Evolutionary conservation across 805 yeast species (phyloP).

Genomic region (Vanderwaltozyma tropicalis): DNA sequence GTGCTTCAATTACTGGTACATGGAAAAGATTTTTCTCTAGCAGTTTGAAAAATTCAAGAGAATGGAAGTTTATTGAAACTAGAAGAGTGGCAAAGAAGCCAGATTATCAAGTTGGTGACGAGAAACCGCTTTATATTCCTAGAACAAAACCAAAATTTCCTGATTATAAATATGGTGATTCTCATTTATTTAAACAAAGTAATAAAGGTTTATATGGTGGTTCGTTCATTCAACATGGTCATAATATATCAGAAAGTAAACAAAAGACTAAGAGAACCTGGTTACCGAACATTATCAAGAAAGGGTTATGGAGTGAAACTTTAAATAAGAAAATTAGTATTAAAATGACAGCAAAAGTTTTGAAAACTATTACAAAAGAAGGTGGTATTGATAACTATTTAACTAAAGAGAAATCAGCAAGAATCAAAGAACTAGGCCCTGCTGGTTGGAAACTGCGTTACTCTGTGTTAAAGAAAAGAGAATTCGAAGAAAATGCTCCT

Average conservation of each 20-base stretch:
- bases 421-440: constrained; percentile 87
- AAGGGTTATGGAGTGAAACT: constrained; percentile 77
- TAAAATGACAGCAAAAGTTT: constrained; percentile 66
- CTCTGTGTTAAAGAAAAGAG: constrained; percentile 44
- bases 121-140: constrained; percentile 39
- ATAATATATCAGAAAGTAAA: constrained; percentile 65
- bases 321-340: constrained; percentile 47
- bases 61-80: constrained; percentile 37
- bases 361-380: constrained; percentile 80
- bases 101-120: constrained; percentile 44
- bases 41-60: constrained; percentile 13
- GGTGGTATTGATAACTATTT: constrained; percentile 92
- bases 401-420: constrained; percentile 75
- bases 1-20: no score
- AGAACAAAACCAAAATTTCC: constrained; percentile 38
- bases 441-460: constrained; percentile 86
- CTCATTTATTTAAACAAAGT: constrained; percentile 69
- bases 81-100: constrained; percentile 38
- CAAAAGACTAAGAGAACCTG: constrained; percentile 68
- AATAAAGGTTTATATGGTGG: constrained; percentile 91
- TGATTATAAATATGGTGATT: constrained; percentile 68
- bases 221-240: constrained; percentile 63
- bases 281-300: constrained; percentile 69
- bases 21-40: constrained; percentile 15
- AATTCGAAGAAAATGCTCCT: constrained; percentile 30